Evolutionary conservation across 1,284 basidiomycete species (phyloP), one percentile per base, ranked within the genome.

Genomic region (Erythrobasidium hasegawianum): DNA sequence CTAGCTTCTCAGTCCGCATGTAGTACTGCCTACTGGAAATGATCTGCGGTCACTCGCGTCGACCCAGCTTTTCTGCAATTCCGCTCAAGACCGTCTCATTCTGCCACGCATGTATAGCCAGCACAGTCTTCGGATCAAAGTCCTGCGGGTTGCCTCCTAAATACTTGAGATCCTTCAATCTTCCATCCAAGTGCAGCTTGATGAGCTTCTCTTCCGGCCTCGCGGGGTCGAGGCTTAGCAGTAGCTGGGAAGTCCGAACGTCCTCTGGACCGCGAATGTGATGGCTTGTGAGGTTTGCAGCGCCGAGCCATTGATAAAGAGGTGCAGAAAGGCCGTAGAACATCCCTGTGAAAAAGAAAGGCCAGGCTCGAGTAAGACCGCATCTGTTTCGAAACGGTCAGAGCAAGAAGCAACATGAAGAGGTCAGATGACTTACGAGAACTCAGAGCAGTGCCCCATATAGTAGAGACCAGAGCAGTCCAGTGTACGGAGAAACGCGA

Each of bases 291-390:
- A 65, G 29, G 24, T 65, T 27, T 40, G 62, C 41, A 53, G 57
- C 41, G 14, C 62, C 62, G 27, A 65, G 39, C 62, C 62, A 65
- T 41, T 65, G 62, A 33, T 57, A 65, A 3, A 65, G 18, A 2
- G 62, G 62, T 8, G 62, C 54, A 52, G 53, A 57, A 8, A 65
- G 39, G n/a, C 62, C 62, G n/a, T 65, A 65, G 10, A 52, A 50
- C 62, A 57, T 58, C 13, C 62, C 62, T 1, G 62, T 65, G 38
- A 65, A 65, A 26, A 43, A 65, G 29, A 38, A 41, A 27, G 55
- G 55, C 22, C 47, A 65, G 26, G 50, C 62, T 27, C 62, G 54
- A 26, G 40, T 29, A 13, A 65, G 18, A 5, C 62, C 62, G 24
- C 62, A 65, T 11, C 62, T 65, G 27, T 41, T 41, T 41, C 40